phyloP scores from a whole-genome alignment of 31 red algal genomes.

The Porphyra umbilicalis region DNA sequence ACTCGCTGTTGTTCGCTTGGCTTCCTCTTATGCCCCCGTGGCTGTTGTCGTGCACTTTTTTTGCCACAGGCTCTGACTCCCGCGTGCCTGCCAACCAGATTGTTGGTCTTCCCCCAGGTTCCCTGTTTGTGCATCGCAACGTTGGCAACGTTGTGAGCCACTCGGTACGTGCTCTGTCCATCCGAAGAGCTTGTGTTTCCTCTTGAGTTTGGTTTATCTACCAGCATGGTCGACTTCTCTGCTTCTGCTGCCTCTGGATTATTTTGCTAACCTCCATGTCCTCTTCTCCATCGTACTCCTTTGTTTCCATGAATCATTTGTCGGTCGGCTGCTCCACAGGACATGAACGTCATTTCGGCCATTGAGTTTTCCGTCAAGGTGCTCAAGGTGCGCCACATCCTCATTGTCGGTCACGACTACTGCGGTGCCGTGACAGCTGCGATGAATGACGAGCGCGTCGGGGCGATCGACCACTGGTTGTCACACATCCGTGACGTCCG shows the following conservation, averaged over 20 bases:
- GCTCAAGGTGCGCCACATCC: not conserved
- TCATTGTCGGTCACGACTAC: not conserved
- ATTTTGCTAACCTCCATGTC: not conserved
- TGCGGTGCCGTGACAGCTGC: not conserved
- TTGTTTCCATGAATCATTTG: too few species aligned
- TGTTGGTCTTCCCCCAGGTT: not conserved
- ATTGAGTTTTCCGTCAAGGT: slow-evolving; percentile 6
- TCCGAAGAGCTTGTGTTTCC: too few species aligned
- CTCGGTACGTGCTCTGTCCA: too few species aligned
- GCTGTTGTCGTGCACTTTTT: not conserved
- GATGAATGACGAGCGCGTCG: slow-evolving; percentile 1
- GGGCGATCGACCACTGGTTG: not conserved
- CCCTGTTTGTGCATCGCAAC: slow-evolving; percentile 6
- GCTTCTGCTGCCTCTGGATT: too few species aligned
- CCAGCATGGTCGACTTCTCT: too few species aligned
- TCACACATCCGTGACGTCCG: slow-evolving; percentile 2
- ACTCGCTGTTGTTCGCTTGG: not conserved
- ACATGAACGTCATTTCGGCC: slow-evolving; percentile 2
- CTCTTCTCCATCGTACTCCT: not conserved
- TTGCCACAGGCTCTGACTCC: not conserved
- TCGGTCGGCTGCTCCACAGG: not conserved
- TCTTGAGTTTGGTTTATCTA: too few species aligned
- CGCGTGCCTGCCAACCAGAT: not conserved
- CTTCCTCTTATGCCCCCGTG: too few species aligned
- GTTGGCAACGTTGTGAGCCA: slow-evolving; percentile 2